Percentiles rank a stretch among this genome's conserved stretches.
phyloP scores from a whole-genome alignment of 1,139 yeast genomes.

The Diutina siamensis region DNA sequence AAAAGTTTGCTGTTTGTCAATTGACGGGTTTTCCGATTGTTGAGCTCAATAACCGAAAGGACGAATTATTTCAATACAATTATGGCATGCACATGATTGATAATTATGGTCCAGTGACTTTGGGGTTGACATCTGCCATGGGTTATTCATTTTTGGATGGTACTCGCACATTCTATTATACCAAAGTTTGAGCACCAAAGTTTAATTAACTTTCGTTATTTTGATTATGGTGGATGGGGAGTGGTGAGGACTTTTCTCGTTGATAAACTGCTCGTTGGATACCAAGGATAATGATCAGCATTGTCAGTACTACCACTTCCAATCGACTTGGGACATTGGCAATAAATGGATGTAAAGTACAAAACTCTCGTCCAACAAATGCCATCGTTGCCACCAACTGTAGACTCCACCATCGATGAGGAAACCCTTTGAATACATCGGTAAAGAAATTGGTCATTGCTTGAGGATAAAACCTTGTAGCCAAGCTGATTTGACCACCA shows the following conservation, averaged over 20 bases:
- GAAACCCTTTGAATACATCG: slow-evolving; percentile 1
- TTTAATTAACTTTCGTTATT: too few species aligned
- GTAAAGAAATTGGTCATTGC: not conserved
- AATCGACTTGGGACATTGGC: not conserved
- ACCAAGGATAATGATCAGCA: not conserved
- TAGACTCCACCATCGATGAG: not conserved
- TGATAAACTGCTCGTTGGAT: not conserved
- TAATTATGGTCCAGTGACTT: not conserved
- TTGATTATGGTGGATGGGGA: too few species aligned
- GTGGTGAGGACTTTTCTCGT: too few species aligned
- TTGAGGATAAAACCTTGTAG: not conserved
- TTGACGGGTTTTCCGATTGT: slow-evolving; percentile 3
- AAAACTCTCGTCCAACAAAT: too few species aligned
- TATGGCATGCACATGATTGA: not conserved
- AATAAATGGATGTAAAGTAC: too few species aligned
- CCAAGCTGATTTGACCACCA: not conserved
- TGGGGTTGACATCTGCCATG: not conserved
- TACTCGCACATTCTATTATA: not conserved
- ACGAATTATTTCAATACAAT: not conserved
- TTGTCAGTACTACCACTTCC: not conserved
- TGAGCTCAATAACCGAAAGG: slow-evolving; percentile 4
- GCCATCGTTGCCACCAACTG: not conserved
- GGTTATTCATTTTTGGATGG: not conserved
- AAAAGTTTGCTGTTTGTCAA: not conserved
- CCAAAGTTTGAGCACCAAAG: not conserved